Evolutionary conservation across 164 flowering plant genomes (phyloP).

Genomic region (Macadamia tetraphylla): DNA sequence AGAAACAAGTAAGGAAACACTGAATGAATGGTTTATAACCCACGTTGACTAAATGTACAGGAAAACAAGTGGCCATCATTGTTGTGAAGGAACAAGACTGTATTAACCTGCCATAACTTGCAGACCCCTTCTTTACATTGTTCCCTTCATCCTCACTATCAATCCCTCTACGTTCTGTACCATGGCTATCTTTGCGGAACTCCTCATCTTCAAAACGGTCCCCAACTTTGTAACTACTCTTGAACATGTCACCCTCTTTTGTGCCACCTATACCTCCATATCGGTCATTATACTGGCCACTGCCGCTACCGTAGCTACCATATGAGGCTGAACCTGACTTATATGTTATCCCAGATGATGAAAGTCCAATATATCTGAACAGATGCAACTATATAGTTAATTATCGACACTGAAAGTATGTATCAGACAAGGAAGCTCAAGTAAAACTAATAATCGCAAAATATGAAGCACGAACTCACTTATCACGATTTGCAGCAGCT

Average conservation of each 20-base stretch:
- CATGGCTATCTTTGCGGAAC: constrained; percentile 31
- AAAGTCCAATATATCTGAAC: constrained; percentile 85
- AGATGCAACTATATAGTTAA: constrained; percentile 9
- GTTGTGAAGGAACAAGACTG: neutral
- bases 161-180: constrained; percentile 35
- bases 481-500: constrained; percentile 90
- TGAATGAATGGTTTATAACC: neutral
- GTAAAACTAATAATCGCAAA: constrained; percentile 4
- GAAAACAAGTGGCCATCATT: neutral
- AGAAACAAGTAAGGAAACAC: no score
- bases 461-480: constrained; percentile 42
- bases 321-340: constrained; percentile 68
- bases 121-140: constrained; percentile 31
- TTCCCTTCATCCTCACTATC: constrained; percentile 25
- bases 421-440: neutral
- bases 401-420: neutral
- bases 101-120: constrained; percentile 42
- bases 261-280: constrained; percentile 47
- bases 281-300: constrained; percentile 37
- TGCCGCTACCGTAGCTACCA: constrained; percentile 47
- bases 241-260: constrained; percentile 36
- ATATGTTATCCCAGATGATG: constrained; percentile 72
- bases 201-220: constrained; percentile 45
- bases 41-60: neutral
- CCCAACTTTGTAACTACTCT: constrained; percentile 40